A percentile compares a stretch with the other conserved stretches of the same genome.
phyloP scores from a whole-genome alignment of 768 basidiomycete species.

The Brasilioporus rufonigricans region DNA sequence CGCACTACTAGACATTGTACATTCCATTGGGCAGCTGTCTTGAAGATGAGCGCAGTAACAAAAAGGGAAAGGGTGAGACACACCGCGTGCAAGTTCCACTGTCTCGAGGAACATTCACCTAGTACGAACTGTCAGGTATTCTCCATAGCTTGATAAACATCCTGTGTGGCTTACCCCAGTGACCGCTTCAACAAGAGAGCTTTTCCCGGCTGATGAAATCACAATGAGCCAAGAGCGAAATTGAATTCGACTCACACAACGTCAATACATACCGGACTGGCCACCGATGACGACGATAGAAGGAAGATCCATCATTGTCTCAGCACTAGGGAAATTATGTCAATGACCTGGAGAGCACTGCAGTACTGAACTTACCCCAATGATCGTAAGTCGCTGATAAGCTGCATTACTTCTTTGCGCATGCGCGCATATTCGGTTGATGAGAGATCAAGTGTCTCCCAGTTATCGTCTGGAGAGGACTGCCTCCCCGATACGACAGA shows the following conservation, averaged over 20 bases:
- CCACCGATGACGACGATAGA: conserved; percentile 54
- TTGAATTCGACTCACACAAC: neutral
- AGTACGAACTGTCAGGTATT: neutral
- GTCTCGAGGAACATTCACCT: conserved; percentile 63
- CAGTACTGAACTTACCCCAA: conserved; percentile 35
- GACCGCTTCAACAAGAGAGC: conserved; percentile 57
- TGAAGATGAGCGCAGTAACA: neutral
- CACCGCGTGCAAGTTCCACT: conserved; percentile 60
- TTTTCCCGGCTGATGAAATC: conserved; percentile 48
- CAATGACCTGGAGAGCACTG: neutral
- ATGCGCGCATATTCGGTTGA: conserved; percentile 39
- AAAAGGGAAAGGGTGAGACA: neutral
- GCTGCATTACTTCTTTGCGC: conserved; percentile 39
- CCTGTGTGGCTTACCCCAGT: conserved; percentile 41
- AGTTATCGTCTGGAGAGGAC: conserved; percentile 14
- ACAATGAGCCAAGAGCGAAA: neutral
- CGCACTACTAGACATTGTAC: conserved; percentile 42
- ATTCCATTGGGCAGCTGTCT: conserved; percentile 52
- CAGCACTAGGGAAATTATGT: conserved; percentile 30
- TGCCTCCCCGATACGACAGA: neutral
- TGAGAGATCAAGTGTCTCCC: conserved; percentile 22
- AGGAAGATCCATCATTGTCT: conserved; percentile 43
- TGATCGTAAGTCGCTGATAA: conserved; percentile 37
- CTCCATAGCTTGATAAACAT: neutral
- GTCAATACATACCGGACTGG: conserved; percentile 45